These are phyloP conservation scores for Suillus luteus DNA, from an alignment of 768 basidiomycete genomes.

Conservation along the genomic window DNA sequence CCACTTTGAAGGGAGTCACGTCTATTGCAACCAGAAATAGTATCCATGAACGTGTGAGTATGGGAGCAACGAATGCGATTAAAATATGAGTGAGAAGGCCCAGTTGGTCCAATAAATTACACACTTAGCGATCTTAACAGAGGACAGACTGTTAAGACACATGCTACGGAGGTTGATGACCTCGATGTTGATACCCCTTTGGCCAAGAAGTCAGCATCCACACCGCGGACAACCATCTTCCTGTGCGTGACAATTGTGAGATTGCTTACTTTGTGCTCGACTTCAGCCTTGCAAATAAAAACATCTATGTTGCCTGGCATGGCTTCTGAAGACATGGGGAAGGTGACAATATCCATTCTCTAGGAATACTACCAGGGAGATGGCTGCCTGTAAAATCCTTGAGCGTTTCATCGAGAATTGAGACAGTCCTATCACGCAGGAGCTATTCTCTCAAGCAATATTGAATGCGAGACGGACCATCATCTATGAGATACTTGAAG, in stretches of 20 bases:
- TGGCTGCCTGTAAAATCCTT: constrained; percentile 65
- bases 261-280: constrained; percentile 90
- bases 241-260: constrained; percentile 96
- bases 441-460: constrained; percentile 98
- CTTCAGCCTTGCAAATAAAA: constrained; percentile 96
- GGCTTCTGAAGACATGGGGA: constrained; percentile 91
- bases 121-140: constrained; percentile 93
- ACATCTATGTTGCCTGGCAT: constrained; percentile 93
- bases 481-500: constrained; percentile 58
- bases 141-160: constrained; percentile 52
- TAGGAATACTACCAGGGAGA: constrained; percentile 95
- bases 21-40: constrained; percentile 21
- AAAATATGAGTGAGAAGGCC: constrained; percentile 11
- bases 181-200: constrained; percentile 96
- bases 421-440: constrained; percentile 91
- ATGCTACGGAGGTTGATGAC: constrained; percentile 96
- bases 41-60: constrained; percentile 15
- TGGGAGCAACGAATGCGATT: constrained; percentile 14
- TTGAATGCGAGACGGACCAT: constrained; percentile 98
- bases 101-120: constrained; percentile 85
- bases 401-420: constrained; percentile 83
- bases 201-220: constrained; percentile 89
- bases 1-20: not conserved
- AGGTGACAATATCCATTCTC: constrained; percentile 97
- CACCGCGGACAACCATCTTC: constrained; percentile 93